A percentile compares a stretch with the other conserved stretches of the same genome.
These are phyloP conservation scores for Populus hybrid DNA, from an alignment of 441 rosid species.

Conservation along the genomic window DNA sequence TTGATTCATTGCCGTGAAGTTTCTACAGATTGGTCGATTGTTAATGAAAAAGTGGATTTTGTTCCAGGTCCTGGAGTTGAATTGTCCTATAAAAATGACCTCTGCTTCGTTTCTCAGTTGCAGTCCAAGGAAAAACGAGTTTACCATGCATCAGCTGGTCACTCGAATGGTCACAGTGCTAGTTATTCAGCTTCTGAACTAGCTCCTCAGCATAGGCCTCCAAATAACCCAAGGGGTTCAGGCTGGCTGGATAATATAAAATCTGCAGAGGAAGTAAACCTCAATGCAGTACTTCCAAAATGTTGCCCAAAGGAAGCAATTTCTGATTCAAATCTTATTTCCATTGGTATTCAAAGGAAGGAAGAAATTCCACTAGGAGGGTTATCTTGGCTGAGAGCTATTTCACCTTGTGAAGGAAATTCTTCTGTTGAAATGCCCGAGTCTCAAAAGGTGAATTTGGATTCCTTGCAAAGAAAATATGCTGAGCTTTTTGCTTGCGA, in stretches of 20 bases:
- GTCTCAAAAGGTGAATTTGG: slow-evolving; percentile 20
- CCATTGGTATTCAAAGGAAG: slow-evolving; percentile 10
- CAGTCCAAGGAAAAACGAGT: slow-evolving; percentile 28
- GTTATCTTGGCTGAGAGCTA: slow-evolving; percentile 31
- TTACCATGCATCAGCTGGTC: slow-evolving; percentile 9
- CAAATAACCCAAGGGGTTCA: slow-evolving; percentile 3
- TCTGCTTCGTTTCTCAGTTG: slow-evolving; percentile 15
- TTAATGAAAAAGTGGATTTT: slow-evolving; percentile 6
- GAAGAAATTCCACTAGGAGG: slow-evolving; percentile 19
- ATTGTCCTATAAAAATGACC: slow-evolving; percentile 16
- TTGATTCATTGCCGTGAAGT: slow-evolving; percentile 17
- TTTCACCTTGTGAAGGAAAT: slow-evolving; percentile 17
- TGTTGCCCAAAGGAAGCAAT: slow-evolving; percentile 16
- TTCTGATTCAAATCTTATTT: slow-evolving; percentile 11
- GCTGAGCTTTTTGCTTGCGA: slow-evolving; percentile 22
- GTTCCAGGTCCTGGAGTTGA: slow-evolving; percentile 22
- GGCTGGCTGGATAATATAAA: slow-evolving; percentile 20
- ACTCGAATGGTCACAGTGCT: slow-evolving; percentile 19
- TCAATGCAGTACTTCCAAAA: slow-evolving; percentile 13
- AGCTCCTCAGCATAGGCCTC: slow-evolving; percentile 7
- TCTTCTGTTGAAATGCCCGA: slow-evolving; percentile 19
- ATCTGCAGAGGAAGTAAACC: slow-evolving; percentile 17
- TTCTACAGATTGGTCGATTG: slow-evolving; percentile 6
- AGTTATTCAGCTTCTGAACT: slow-evolving; percentile 25
- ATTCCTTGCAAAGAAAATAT: slow-evolving; percentile 22